These are phyloP conservation scores for Saccharomyces hybrid DNA, from an alignment of 1,139 yeast genomes.

Conservation along the genomic window DNA sequence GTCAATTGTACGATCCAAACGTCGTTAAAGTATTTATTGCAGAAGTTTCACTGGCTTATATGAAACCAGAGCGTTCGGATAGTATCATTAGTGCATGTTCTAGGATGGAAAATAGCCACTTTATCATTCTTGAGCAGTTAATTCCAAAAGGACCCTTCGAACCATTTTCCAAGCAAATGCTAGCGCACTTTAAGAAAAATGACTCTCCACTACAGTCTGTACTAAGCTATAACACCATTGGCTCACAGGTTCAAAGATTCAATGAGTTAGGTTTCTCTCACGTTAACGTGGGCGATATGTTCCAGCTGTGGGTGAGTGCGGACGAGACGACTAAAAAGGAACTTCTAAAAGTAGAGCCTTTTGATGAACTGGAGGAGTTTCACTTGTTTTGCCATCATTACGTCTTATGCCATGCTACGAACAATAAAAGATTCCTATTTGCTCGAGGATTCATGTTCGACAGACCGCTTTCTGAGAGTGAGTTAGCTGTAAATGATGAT, in stretches of 20 bases:
- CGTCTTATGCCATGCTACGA: constrained; percentile 54
- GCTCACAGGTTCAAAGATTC: constrained; percentile 48
- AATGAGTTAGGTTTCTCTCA: constrained; percentile 38
- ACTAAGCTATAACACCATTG: constrained; percentile 43
- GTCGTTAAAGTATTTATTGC: constrained; percentile 58
- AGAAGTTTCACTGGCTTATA: constrained; percentile 77
- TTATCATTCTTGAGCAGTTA: constrained; percentile 63
- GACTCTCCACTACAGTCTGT: constrained; percentile 69
- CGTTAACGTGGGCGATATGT: constrained; percentile 50
- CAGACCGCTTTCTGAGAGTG: not conserved
- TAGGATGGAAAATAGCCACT: constrained; percentile 45
- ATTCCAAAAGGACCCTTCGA: constrained; percentile 56
- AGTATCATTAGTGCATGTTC: constrained; percentile 47
- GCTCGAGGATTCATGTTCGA: constrained; percentile 8
- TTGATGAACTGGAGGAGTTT: constrained; percentile 84
- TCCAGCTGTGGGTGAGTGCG: constrained; percentile 48
- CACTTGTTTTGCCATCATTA: constrained; percentile 72
- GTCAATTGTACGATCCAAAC: constrained; percentile 25
- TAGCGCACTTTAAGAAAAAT: constrained; percentile 59
- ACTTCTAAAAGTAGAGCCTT: constrained; percentile 52
- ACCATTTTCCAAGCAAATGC: constrained; percentile 70
- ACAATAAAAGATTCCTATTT: constrained; percentile 22
- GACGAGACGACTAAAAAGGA: constrained; percentile 35
- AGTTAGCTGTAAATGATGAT: not conserved
- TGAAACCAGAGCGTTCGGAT: constrained; percentile 63